Percentiles rank a stretch among this genome's conserved stretches.
Conservation (phyloP, 768 basidiomycete species). For the Russula abietina region DNA sequence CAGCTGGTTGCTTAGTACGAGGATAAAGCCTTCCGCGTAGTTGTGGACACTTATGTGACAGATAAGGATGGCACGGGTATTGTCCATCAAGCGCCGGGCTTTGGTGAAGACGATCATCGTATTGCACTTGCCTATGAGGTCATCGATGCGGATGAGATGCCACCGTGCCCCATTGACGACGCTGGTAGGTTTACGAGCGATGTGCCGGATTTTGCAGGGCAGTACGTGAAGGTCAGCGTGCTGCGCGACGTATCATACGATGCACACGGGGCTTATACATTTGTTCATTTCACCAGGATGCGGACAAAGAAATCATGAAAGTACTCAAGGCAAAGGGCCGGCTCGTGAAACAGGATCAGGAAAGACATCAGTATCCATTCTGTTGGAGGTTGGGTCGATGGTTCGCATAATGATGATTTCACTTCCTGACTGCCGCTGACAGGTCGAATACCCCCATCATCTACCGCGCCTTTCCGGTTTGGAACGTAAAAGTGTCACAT, state of each 20-base stretch:
- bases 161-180: slow-evolving; percentile 95
- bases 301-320: slow-evolving; percentile 93
- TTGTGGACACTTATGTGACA: slow-evolving; percentile 90
- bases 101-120: slow-evolving; percentile 98
- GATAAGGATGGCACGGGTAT: slow-evolving; percentile 93
- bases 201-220: slow-evolving; percentile 84
- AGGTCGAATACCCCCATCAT: slow-evolving; percentile 94
- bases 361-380: slow-evolving; percentile 92
- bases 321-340: slow-evolving; percentile 80
- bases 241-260: neutral
- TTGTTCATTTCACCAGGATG: slow-evolving; percentile 45
- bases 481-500: slow-evolving; percentile 89
- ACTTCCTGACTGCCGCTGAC: neutral
- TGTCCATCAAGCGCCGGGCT: slow-evolving; percentile 97
- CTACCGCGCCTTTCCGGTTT: slow-evolving; percentile 91
- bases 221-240: slow-evolving; percentile 72
- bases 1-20: slow-evolving; percentile 55
- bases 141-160: slow-evolving; percentile 82
- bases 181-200: slow-evolving; percentile 79
- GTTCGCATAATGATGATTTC: neutral
- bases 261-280: neutral
- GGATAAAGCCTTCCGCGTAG: slow-evolving; percentile 83
- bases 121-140: slow-evolving; percentile 81
- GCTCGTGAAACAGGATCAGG: slow-evolving; percentile 78
- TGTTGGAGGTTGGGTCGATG: slow-evolving; percentile 79